Evolutionary conservation across 1,284 basidiomycete genomes (phyloP).

Genomic region (Austroboletus rostrupii): DNA sequence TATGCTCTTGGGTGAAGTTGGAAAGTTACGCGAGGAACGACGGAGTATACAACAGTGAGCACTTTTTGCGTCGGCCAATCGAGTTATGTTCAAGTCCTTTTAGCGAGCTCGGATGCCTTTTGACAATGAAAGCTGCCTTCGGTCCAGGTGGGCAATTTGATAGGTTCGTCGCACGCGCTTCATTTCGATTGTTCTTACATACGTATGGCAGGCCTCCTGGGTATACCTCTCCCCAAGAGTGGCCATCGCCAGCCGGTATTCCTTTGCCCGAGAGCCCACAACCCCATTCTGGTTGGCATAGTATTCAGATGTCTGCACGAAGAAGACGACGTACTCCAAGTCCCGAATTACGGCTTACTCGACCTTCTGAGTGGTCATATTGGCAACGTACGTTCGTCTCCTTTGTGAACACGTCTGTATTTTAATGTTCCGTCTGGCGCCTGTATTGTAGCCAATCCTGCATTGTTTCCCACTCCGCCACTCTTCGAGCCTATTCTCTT

Average conservation of each 20-base stretch:
- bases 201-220: conserved; percentile 36
- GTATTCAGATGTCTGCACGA: conserved; percentile 32
- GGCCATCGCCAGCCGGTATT: conserved; percentile 34
- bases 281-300: conserved; percentile 52
- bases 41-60: conserved; percentile 63
- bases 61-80: neutral
- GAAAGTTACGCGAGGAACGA: conserved; percentile 66
- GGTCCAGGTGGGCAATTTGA: conserved; percentile 67
- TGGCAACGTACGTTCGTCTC: conserved; percentile 56
- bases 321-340: conserved; percentile 37
- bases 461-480: conserved; percentile 35
- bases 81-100: neutral
- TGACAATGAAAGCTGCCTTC: conserved; percentile 61
- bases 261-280: conserved; percentile 32
- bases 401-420: neutral
- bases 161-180: conserved; percentile 39
- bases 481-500: conserved; percentile 30
- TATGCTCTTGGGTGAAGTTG: conserved; percentile 68
- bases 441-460: conserved; percentile 39
- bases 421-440: neutral
- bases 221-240: conserved; percentile 35
- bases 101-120: conserved; percentile 63
- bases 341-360: conserved; percentile 30
- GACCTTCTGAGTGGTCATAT: conserved; percentile 48
- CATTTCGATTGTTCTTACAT: neutral